Evolutionary conservation across 202 grass and related monocot genomes (phyloP).

Genomic region (Carex arenaria): DNA sequence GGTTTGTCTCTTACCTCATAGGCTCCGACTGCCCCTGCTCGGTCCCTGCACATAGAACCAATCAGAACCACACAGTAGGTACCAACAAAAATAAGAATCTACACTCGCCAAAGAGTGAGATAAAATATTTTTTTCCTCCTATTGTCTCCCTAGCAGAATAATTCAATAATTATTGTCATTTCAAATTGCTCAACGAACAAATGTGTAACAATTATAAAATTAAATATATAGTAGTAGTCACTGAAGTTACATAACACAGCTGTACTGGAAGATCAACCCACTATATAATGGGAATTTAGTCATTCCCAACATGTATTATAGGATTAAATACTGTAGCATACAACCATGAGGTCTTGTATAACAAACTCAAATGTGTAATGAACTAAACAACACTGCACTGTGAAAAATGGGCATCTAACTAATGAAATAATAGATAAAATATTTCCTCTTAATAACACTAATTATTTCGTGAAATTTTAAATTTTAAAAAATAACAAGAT

Average conservation of each 20-base stretch:
- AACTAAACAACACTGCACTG: neutral
- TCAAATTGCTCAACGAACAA: neutral
- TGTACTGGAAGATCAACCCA: neutral
- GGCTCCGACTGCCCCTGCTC: constrained; percentile 33
- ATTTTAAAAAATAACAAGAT: too few species aligned
- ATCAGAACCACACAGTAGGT: neutral
- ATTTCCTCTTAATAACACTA: too few species aligned
- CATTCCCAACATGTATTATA: neutral
- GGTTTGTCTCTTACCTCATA: constrained; percentile 97
- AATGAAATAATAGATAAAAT: neutral
- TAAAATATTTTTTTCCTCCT: neutral
- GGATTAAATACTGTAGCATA: neutral
- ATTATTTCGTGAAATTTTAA: too few species aligned
- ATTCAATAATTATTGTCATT: neutral
- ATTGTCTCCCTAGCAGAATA: neutral
- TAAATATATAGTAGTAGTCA: neutral
- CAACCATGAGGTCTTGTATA: neutral
- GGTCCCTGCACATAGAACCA: constrained; percentile 9
- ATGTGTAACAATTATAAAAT: neutral
- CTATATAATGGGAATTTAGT: neutral
- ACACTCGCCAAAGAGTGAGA: neutral
- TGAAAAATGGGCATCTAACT: constrained; percentile 5
- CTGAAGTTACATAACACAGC: neutral
- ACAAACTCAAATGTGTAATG: neutral
- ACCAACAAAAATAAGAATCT: neutral